These are phyloP conservation scores for Apophysomyces sp. DNA, from an alignment of 371 early-diverging fungal species.

Conservation along the genomic window DNA sequence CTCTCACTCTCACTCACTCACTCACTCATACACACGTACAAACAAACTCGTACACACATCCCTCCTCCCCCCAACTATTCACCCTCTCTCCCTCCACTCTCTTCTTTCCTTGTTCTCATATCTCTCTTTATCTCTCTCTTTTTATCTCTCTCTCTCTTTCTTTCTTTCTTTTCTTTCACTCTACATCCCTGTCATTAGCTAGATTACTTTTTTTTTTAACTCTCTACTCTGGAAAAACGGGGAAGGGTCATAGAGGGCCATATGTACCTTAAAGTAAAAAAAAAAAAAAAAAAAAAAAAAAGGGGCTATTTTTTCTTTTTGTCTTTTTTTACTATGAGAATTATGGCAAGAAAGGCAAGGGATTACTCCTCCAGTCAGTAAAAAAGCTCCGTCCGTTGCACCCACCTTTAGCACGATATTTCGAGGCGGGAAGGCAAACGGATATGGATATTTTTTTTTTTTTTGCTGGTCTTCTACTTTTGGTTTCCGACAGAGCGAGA, in stretches of 20 bases:
- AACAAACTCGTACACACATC: too few relatives aligned
- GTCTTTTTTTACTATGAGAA: not conserved
- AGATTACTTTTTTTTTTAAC: not conserved
- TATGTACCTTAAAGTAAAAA: not conserved
- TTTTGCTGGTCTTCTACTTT: not conserved
- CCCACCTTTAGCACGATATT: not conserved
- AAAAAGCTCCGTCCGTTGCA: not conserved
- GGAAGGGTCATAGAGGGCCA: not conserved
- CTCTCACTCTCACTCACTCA: not conserved
- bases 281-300: not conserved
- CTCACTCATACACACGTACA: too few relatives aligned
- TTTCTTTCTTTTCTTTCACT: not conserved
- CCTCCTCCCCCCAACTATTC: too few relatives aligned
- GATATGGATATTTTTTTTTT: not conserved
- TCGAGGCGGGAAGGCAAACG: not conserved
- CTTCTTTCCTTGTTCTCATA: not conserved
- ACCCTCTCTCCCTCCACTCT: not conserved
- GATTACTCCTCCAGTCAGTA: not conserved
- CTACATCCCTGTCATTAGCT: not conserved
- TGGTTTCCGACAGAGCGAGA: not conserved
- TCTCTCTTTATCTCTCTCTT: slow-evolving; percentile 1
- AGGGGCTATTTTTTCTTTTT: not conserved
- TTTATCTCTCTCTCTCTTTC: not conserved
- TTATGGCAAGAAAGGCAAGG: not conserved
- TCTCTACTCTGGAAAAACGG: not conserved